Base-by-base conservation (phyloP, 176 grass and related monocot species). In the Lolium rigidum region DNA sequence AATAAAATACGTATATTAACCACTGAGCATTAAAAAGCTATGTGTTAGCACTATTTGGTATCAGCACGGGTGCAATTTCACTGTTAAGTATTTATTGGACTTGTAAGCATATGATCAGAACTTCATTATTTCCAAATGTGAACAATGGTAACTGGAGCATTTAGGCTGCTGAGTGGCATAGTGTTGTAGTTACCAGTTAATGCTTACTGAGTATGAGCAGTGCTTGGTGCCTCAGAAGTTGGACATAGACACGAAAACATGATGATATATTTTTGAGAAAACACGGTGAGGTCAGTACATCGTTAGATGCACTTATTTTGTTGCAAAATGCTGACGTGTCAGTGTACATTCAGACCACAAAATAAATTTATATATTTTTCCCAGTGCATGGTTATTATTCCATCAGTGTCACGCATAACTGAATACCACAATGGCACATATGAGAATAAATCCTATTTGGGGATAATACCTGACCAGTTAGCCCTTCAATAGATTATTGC, bases 331-430 rank as follows among this genome's bases (percentile, higher is more conserved):
- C 10, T 6, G 9, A 50, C 5, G 6, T 64, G 59, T 28, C 39
- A 65, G 22, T 66, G 77, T 61, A 61, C 56, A 43, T 43, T 24
- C 2, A 21, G 37, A 56, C 35, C 13, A 57, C 24, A 49, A 80
- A 83, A 26, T 58, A 46, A 26, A 83, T 60, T 52, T 16, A 61
- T 74, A 60, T 70, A 61, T 83, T 71, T 28, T 60, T 83, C 54
- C 17, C 10, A 59, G 41, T 1, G 2, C 41, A 24, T 22, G 59
- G 18, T 21, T 52, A 31, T 41, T 70, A 17, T 70, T 70, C 4
- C 20, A 43, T 69, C 31, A 41, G 18, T 18, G 65, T 55, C 16
- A 7, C 31, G 31, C 26, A 28, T 67, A 16, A 67, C 47, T 21
- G 24, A 12, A 69, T 69, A 21, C 63, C 9, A 81, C 24, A 52